Conservation (phyloP, 352 stramenopile species). For the Achlya hypogyna region DNA sequence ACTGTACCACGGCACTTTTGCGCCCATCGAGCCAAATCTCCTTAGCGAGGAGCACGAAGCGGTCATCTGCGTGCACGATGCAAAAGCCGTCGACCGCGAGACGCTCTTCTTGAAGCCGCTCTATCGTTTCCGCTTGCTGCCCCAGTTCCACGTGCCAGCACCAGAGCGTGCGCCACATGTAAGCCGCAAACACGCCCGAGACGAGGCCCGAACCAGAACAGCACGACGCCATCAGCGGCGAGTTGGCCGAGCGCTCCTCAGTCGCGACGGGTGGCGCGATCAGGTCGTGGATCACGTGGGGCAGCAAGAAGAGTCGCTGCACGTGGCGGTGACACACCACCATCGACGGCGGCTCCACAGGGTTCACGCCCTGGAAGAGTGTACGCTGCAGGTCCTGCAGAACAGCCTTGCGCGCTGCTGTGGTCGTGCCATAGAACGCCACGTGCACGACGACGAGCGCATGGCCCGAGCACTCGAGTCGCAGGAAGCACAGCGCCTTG, state of each 20-base stretch:
- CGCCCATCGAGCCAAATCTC: constrained; percentile 81
- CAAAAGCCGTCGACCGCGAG: not conserved
- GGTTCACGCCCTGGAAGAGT: constrained; percentile 48
- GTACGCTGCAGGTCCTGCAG: constrained; percentile 59
- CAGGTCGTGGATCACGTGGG: not conserved
- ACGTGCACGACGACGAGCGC: constrained; percentile 70
- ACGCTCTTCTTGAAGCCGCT: not conserved
- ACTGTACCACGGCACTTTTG: constrained; percentile 59
- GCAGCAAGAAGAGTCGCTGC: constrained; percentile 36
- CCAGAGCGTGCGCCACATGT: constrained; percentile 84
- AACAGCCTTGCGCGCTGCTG: constrained; percentile 50
- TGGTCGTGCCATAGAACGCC: constrained; percentile 75
- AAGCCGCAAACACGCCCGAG: constrained; percentile 69
- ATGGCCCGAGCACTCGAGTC: constrained; percentile 71
- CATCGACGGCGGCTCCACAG: constrained; percentile 16
- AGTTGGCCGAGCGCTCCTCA: constrained; percentile 30
- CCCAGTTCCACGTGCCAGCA: constrained; percentile 54
- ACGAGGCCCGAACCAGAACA: constrained; percentile 73
- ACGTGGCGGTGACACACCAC: constrained; percentile 73
- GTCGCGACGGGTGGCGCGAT: constrained; percentile 3
- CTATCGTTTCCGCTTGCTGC: constrained; percentile 15
- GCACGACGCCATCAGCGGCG: constrained; percentile 29
- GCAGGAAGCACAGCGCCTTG: constrained; percentile 71
- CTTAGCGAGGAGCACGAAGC: constrained; percentile 9
- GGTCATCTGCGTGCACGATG: not conserved